These are phyloP conservation scores for Marasmius sp. DNA, from an alignment of 1,284 basidiomycete genomes.

Conservation along the genomic window DNA sequence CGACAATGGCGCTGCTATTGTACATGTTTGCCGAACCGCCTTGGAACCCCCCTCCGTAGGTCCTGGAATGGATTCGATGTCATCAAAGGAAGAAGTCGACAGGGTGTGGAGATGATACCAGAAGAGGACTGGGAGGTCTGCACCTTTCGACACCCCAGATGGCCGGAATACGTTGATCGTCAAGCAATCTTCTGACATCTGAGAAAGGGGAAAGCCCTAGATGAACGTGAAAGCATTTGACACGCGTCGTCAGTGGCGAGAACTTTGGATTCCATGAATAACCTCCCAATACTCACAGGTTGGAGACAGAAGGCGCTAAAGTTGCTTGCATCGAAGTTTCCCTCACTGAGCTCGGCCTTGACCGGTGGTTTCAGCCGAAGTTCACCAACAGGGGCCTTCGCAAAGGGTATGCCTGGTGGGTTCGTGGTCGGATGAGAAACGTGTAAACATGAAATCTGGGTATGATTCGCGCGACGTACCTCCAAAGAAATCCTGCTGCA, in stretches of 20 bases:
- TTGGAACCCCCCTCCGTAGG: constrained; percentile 5
- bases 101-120: constrained; percentile 18
- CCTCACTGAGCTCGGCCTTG: constrained; percentile 16
- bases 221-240: neutral
- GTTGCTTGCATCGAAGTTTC: constrained; percentile 35
- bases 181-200: constrained; percentile 11
- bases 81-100: constrained; percentile 12
- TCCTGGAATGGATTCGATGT: neutral
- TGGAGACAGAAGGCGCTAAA: constrained; percentile 41
- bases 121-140: constrained; percentile 23
- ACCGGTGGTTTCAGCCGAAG: constrained; percentile 11
- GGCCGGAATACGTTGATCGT: constrained; percentile 8
- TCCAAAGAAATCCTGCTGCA: constrained; percentile 18
- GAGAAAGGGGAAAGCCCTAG: neutral
- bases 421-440: neutral
- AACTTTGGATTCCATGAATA: neutral
- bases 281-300: constrained; percentile 20
- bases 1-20: constrained; percentile 3
- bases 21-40: constrained; percentile 2
- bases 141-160: constrained; percentile 3
- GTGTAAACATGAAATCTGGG: neutral
- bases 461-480: constrained; percentile 7
- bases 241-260: neutral
- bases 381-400: constrained; percentile 13
- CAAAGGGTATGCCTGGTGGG: constrained; percentile 14